These are phyloP conservation scores for bread wheat (Triticum aestivum) DNA, from an alignment of 176 grass and related monocot genomes.

Conservation along the genomic window IWGSC_CS_RefSeq_v2.1 NC_057798.1:384776387-384776886, in stretches of 20 bases:
- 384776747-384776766: slow-evolving; percentile 38
- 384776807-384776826: slow-evolving; percentile 62
- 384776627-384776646: slow-evolving; percentile 40
- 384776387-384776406: not conserved
- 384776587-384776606: slow-evolving; percentile 47
- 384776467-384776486: not conserved
- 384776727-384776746: slow-evolving; percentile 42
- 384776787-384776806: slow-evolving; percentile 71
- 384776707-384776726: slow-evolving; percentile 58
- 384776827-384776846: not conserved
- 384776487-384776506: slow-evolving; percentile 6
- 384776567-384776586: slow-evolving; percentile 35
- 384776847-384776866: no score
- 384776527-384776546: slow-evolving; percentile 39
- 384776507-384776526: slow-evolving; percentile 55
- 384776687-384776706: slow-evolving; percentile 62
- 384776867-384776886: no score
- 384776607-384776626: slow-evolving; percentile 81
- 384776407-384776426: not conserved
- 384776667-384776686: not conserved
- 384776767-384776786: slow-evolving; percentile 25
- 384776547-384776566: slow-evolving; percentile 40
- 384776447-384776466: not conserved
- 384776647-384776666: not conserved
- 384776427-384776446: not conserved